Evolutionary conservation across 2,329 filamentous ascomycete genomes (phyloP), one percentile per base, ranked within the genome.

Genomic region (Arthroderma uncinatum): DNA sequence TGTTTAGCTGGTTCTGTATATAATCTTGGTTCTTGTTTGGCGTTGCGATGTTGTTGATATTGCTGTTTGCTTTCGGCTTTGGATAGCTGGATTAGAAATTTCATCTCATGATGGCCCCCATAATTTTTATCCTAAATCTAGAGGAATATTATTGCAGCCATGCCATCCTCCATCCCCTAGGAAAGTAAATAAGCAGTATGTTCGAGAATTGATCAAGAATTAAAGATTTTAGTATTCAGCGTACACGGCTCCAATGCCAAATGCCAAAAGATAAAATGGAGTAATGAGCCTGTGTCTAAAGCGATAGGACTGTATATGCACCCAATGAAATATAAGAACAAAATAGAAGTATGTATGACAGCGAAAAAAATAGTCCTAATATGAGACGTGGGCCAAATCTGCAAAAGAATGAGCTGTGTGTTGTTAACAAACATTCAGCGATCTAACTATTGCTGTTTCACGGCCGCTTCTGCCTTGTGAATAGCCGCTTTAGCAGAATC

Each of bases 401-500:
- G 23, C 21, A 30, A 48, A 48, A 48, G 21, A 48, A 30, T 19
- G 16, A 28, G 14, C n/a, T n/a, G 21, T 30, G 21, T 28, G 25
- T 30, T 48, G 23, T 25, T 28, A 30, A n/a, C 44, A 34, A 5
- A 34, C 25, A 28, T 48, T 25, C 44, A 48, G 25, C 4, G 3
- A 48, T 6, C 44, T 21, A 16, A n/a, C 50, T 58, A 60, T 47
- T 63, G 57, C 60, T 69, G 72, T 64, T 74, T 71, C 12, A 71
- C 67, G 50, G 62, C 66, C 36, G 66, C 65, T 61, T 71, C 64
- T n/a, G 64, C 62, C 60, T 66, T 62, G 12, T 62, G 36, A n/a
- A 59, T 69, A 23, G 62, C 65, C 6, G 63, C 61, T 67, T 73
- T 73, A 42, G 64, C 71, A 28, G 69, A 63, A 28, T 66, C 70